Percentiles rank a stretch among this genome's conserved stretches.
Evolutionary conservation across 768 basidiomycete species (phyloP).

Genomic region (Hirschioporus abietinus): DNA sequence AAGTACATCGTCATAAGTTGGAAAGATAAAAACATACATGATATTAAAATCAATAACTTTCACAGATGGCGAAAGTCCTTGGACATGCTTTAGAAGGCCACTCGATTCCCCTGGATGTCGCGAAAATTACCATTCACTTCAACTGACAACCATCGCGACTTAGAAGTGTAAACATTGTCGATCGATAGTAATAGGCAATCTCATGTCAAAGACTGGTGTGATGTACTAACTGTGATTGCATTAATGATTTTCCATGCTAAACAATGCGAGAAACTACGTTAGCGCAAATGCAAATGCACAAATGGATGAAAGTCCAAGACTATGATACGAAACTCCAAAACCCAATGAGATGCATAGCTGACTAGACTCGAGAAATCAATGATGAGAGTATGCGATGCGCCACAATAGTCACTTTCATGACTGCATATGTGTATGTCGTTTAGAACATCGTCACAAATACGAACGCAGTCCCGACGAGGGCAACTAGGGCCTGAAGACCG

Average conservation of each 20-base stretch:
- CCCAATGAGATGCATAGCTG: background rate
- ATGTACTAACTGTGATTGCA: background rate
- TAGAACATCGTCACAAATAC: background rate
- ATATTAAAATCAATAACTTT: no score
- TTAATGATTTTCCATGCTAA: background rate
- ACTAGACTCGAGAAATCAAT: background rate
- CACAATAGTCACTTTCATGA: background rate
- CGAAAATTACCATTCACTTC: background rate
- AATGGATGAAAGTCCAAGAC: background rate
- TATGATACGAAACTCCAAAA: background rate
- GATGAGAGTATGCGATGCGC: background rate
- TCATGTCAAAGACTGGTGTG: background rate
- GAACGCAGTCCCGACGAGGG: background rate
- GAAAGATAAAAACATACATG: no score
- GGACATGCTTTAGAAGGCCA: background rate
- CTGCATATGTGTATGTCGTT: background rate
- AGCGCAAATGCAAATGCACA: background rate
- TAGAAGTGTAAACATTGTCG: background rate
- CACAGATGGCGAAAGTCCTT: no score
- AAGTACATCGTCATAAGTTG: no score
- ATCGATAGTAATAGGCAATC: background rate
- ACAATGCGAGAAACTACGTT: background rate
- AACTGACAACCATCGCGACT: background rate
- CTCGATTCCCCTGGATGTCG: background rate
- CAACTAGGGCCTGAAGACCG: background rate